These are phyloP conservation scores for Podila verticillata DNA, from an alignment of 192 early-diverging fungal genomes.

Conservation along the genomic window DNA sequence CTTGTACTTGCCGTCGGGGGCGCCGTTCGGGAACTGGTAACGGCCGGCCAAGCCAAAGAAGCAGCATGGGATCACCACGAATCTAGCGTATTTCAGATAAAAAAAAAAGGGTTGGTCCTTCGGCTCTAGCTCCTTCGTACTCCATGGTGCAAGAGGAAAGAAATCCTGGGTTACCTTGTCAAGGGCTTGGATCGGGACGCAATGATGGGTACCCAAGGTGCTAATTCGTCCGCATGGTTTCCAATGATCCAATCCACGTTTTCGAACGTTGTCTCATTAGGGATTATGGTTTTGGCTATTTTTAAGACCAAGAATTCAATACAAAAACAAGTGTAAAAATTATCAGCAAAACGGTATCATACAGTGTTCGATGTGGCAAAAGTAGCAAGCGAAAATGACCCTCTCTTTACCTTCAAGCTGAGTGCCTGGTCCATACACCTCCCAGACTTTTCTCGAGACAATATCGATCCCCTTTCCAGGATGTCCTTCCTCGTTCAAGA, in stretches of 20 bases:
- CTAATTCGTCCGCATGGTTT: constrained; percentile 91
- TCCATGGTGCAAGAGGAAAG: no score
- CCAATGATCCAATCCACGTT: constrained; percentile 83
- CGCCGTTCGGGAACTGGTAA: constrained; percentile 57
- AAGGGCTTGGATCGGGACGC: constrained; percentile 59
- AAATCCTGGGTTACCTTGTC: constrained; percentile 52
- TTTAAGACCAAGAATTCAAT: no score
- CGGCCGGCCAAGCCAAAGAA: constrained; percentile 77
- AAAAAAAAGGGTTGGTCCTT: neutral
- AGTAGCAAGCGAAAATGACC: no score
- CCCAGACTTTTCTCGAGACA: constrained; percentile 80
- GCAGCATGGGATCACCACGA: constrained; percentile 88
- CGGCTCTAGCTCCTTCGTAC: no score
- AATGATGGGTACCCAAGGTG: constrained; percentile 86
- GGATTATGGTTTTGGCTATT: constrained; percentile 57
- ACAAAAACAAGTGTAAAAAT: no score
- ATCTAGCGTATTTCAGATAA: constrained; percentile 46
- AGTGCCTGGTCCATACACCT: constrained; percentile 56
- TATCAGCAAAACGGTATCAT: no score
- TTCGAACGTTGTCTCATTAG: constrained; percentile 54
- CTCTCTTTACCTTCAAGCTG: constrained; percentile 63
- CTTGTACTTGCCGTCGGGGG: constrained; percentile 72
- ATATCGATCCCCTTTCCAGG: constrained; percentile 81
- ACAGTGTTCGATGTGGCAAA: no score
- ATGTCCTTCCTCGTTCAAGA: constrained; percentile 78